A percentile compares a stretch with the other conserved stretches of the same genome.
Conservation (phyloP, 345 rosid genomes). For the Gossypium anomalum region DNA sequence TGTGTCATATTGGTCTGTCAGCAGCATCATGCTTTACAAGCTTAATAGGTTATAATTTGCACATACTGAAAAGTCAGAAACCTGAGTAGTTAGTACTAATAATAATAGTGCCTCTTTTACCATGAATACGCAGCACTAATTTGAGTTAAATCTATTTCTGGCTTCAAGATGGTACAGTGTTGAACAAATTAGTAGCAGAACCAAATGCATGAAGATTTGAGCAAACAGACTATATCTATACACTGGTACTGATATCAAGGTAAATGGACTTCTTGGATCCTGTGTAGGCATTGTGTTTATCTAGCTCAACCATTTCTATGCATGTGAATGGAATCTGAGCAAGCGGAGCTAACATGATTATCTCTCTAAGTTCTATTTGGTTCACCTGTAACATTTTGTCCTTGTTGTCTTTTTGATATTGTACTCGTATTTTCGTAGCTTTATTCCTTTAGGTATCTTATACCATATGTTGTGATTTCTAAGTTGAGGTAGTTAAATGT, state of each 20-base stretch:
- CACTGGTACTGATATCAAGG: slow-evolving; percentile 83
- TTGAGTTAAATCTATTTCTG: not conserved
- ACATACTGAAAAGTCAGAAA: not conserved
- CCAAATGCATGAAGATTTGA: slow-evolving; percentile 61
- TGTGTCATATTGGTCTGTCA: not conserved
- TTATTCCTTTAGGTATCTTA: too few relatives aligned
- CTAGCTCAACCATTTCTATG: slow-evolving; percentile 57
- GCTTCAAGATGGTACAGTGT: slow-evolving; percentile 40
- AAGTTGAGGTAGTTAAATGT: too few relatives aligned
- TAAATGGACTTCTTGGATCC: slow-evolving; percentile 18
- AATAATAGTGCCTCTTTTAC: not conserved
- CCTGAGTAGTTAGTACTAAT: not conserved
- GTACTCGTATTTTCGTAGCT: too few relatives aligned
- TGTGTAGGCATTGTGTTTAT: slow-evolving; percentile 67
- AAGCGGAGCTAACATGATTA: slow-evolving; percentile 87
- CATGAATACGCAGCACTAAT: not conserved
- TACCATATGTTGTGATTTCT: too few relatives aligned
- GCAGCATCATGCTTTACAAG: not conserved
- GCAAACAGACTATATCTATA: slow-evolving; percentile 66
- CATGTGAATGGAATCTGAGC: slow-evolving; percentile 73
- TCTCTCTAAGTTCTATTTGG: slow-evolving; percentile 45
- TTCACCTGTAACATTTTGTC: too few relatives aligned
- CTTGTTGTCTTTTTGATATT: too few relatives aligned
- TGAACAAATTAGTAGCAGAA: slow-evolving; percentile 85
- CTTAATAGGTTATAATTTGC: not conserved